Conservation (phyloP, 2,329 filamentous ascomycete species). For the Aspergillus chevalieri region DNA sequence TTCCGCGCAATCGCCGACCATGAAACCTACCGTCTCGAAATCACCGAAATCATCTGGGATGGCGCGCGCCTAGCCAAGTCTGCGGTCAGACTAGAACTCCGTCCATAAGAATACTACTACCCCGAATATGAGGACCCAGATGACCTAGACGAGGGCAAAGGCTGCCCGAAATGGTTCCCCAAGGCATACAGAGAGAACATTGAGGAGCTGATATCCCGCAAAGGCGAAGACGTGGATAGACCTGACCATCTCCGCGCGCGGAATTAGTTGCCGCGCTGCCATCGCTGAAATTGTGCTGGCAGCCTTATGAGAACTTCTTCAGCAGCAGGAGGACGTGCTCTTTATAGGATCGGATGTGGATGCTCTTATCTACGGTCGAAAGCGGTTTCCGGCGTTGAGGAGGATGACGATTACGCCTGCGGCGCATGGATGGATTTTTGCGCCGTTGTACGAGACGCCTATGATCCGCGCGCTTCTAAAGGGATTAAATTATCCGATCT, state of each 20-base stretch:
- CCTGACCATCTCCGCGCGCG: constrained; percentile 3
- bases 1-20: constrained; percentile 34
- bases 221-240: constrained; percentile 1
- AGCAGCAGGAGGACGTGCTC: constrained; percentile 28
- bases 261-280: constrained; percentile 2
- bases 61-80: constrained; percentile 9
- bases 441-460: constrained; percentile 38
- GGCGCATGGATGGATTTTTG: constrained; percentile 31
- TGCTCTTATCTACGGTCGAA: constrained; percentile 29
- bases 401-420: constrained; percentile 37
- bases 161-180: constrained; percentile 11
- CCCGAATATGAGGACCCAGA: not conserved
- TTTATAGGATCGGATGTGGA: constrained; percentile 19
- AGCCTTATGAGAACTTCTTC: constrained; percentile 28
- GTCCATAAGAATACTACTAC: no score
- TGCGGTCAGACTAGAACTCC: not conserved
- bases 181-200: constrained; percentile 9
- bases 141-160: not conserved
- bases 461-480: constrained; percentile 37
- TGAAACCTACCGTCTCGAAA: constrained; percentile 21
- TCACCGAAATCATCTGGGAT: constrained; percentile 38
- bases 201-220: constrained; percentile 4
- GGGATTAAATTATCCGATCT: constrained; percentile 37
- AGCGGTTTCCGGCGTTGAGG: constrained; percentile 30
- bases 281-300: constrained; percentile 23